Percentiles rank a stretch among this genome's conserved stretches.
phyloP scores from a whole-genome alignment of 257 asterid species.

The Przewalskia tangutica region DNA sequence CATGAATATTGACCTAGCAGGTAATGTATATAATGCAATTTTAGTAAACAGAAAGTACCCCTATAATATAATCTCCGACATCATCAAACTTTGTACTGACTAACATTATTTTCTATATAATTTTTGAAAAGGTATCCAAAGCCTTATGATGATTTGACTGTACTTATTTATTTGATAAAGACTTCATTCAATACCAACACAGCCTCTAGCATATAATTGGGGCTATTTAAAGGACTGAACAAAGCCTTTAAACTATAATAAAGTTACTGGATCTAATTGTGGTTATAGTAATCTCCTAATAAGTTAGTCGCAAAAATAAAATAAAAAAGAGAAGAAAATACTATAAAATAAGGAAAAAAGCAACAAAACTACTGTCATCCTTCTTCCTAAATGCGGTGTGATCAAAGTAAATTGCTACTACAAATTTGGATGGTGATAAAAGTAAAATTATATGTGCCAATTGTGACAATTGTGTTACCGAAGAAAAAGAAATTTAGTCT shows the following conservation, averaged over 20 bases:
- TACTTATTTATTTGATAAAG: conserved; percentile 11
- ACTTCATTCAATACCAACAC: conserved; percentile 12
- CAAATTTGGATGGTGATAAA: not conserved
- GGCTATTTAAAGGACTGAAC: not conserved
- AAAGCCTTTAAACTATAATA: not conserved
- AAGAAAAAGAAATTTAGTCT: not conserved
- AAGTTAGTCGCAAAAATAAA: too few relatives aligned
- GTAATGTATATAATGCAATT: not conserved
- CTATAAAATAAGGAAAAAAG: not conserved
- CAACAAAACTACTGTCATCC: not conserved
- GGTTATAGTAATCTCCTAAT: too few relatives aligned
- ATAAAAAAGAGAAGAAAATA: too few relatives aligned
- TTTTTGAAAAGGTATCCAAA: not conserved
- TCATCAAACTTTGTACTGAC: not conserved
- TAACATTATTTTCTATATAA: not conserved
- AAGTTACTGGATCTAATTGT: not conserved
- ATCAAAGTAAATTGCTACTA: not conserved
- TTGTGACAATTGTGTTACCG: not conserved
- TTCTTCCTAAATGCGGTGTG: not conserved
- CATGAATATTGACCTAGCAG: not conserved
- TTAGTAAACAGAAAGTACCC: too few relatives aligned
- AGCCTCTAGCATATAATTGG: not conserved
- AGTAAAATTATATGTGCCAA: not conserved
- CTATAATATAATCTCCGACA: not conserved
- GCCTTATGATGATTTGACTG: conserved; percentile 9